Evolutionary conservation across 2,329 filamentous ascomycete species (phyloP).

Genomic region (Aspergillus sp.): DNA sequence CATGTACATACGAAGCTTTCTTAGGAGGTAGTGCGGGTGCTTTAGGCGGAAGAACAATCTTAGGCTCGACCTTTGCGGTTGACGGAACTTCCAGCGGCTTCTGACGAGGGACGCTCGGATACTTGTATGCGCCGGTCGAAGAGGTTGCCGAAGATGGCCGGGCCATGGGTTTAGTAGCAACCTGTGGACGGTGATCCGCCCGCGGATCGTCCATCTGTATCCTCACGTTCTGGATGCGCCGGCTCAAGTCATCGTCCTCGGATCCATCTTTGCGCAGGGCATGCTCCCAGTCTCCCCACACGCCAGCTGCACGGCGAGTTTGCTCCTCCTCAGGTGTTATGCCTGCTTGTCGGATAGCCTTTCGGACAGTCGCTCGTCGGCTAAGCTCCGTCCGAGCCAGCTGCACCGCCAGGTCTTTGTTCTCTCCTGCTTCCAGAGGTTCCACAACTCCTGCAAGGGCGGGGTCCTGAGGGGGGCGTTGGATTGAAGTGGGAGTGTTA

Average conservation of each 20-base stretch:
- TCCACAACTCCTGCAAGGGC: conserved; percentile 60
- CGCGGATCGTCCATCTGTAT: conserved; percentile 39
- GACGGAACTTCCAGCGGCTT: conserved; percentile 29
- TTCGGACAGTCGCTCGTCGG: conserved; percentile 65
- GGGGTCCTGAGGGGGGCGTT: conserved; percentile 51
- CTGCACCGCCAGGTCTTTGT: conserved; percentile 75
- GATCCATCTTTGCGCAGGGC: conserved; percentile 39
- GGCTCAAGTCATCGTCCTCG: conserved; percentile 49
- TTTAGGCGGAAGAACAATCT: conserved; percentile 21
- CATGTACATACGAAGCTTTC: conserved; percentile 23
- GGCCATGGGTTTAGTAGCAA: conserved; percentile 13
- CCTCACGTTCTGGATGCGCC: conserved; percentile 55
- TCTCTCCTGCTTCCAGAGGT: conserved; percentile 68
- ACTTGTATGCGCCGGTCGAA: conserved; percentile 40
- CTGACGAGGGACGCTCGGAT: conserved; percentile 47
- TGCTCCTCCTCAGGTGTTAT: conserved; percentile 61
- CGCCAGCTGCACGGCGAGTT: conserved; percentile 54
- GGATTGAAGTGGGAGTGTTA: conserved; percentile 15
- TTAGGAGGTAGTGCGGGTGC: conserved; percentile 46
- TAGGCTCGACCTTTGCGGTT: conserved; percentile 22
- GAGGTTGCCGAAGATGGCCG: conserved; percentile 22
- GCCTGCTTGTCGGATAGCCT: conserved; percentile 59
- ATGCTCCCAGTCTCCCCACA: conserved; percentile 58
- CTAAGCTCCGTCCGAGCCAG: conserved; percentile 72
- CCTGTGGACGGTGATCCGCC: conserved; percentile 10